Evolutionary conservation across 148 eudicot species (phyloP).

Genomic region (Beta vulgaris): DNA sequence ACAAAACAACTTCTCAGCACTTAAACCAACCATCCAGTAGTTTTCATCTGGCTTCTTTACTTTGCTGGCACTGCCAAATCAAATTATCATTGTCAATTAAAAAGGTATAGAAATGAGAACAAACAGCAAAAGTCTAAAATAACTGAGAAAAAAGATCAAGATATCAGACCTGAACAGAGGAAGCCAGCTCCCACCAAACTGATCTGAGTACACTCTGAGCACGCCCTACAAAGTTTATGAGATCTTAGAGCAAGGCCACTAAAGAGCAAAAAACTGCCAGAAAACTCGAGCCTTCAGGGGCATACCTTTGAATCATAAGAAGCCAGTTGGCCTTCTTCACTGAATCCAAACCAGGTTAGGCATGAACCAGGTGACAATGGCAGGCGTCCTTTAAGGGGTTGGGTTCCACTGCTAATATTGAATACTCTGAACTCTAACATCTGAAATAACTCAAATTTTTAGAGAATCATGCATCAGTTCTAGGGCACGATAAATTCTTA

Average conservation of each 20-base stretch:
- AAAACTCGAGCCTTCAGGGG: neutral
- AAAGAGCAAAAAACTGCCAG: neutral
- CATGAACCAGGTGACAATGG: conserved; percentile 83
- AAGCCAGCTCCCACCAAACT: conserved; percentile 93
- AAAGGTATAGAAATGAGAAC: conserved; percentile 3
- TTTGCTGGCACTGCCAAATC: conserved; percentile 63
- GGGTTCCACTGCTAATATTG: conserved; percentile 59
- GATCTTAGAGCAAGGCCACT: neutral
- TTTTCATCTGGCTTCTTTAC: conserved; percentile 76
- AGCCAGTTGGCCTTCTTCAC: conserved; percentile 87
- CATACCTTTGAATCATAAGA: conserved; percentile 91
- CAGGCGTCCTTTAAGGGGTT: conserved; percentile 60
- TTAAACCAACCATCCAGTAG: conserved; percentile 89
- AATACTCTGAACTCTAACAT: conserved; percentile 83
- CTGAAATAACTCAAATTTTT: conserved; percentile 37
- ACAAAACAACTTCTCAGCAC: conserved; percentile 68
- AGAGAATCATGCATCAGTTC: conserved; percentile 1
- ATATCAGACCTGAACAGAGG: conserved; percentile 84
- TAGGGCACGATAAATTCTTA: neutral
- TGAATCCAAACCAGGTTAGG: conserved; percentile 90
- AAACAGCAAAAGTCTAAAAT: conserved; percentile 10
- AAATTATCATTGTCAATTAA: conserved; percentile 1
- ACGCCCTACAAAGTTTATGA: conserved; percentile 53
- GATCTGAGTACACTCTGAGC: conserved; percentile 73
- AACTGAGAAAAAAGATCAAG: neutral